A percentile compares a stretch with the other conserved stretches of the same genome.
These are phyloP conservation scores for Botrytis byssoidea DNA, from an alignment of 2,329 filamentous ascomycete genomes.

Conservation along the genomic window DNA sequence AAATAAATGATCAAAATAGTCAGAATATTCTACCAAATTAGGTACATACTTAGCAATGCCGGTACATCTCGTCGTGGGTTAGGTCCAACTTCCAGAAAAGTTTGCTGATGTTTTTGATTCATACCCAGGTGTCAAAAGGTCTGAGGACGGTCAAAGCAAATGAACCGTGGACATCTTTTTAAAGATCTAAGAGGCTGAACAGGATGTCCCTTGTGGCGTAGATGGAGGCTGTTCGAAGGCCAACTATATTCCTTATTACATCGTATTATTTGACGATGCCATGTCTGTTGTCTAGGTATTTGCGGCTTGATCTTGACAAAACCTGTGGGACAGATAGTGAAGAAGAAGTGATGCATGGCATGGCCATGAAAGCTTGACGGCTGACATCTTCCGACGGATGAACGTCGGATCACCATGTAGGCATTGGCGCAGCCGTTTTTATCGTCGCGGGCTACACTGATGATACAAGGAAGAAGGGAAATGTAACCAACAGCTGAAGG, in stretches of 20 bases:
- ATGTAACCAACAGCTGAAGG: slow-evolving; percentile 3
- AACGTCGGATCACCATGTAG: not conserved
- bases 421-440: slow-evolving; percentile 11
- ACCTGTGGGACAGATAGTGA: not conserved
- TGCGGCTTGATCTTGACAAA: not conserved
- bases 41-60: not conserved
- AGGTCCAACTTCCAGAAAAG: not conserved
- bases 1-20: not conserved
- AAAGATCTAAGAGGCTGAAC: slow-evolving; percentile 4
- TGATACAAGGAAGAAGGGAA: not conserved
- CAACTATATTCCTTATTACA: not conserved
- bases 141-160: not conserved
- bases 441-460: slow-evolving; percentile 11
- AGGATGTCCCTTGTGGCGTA: slow-evolving; percentile 6
- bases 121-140: not conserved
- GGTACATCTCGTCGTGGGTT: not conserved
- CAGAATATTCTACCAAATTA: not conserved
- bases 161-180: not conserved
- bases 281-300: not conserved
- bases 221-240: not conserved
- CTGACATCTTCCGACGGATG: slow-evolving; percentile 2
- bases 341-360: not conserved
- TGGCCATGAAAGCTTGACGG: not conserved
- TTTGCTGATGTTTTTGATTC: slow-evolving; percentile 8
- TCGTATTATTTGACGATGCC: not conserved